Evolutionary conservation across 176 grass and related monocot species (phyloP), one percentile per base, ranked within the genome.

Genomic region (Musa acuminata): DNA sequence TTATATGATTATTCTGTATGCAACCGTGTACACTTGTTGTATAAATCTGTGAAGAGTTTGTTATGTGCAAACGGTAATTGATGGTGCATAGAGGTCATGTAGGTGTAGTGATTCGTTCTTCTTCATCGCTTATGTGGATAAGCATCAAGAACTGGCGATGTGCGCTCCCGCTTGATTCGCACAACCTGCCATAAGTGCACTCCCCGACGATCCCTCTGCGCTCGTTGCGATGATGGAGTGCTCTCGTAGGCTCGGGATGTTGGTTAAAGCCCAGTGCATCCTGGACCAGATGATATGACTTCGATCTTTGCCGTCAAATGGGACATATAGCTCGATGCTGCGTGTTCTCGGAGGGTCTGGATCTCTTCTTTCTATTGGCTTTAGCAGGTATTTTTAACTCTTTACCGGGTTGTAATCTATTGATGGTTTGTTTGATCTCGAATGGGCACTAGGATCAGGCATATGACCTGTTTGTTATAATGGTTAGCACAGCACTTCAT

Each of bases 271-370:
- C 49, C 57, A 58, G 23, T n/a, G 51, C 26, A 16, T 23, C 13
- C 26, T 79, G 77, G 52, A 70, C 23, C 64, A 79, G n/a, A 27
- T 49, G 64, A 79, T 69, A 26, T 57, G 70, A 79, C n/a, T 58
- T 55, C 62, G 64, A 23, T 69, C 16, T 57, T 69, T 55, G 50
- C 76, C 76, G 6, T 78, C 64, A 0, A 23, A 69, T 13, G n/a
- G 52, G 65, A 69, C 77, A 12, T 70, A 79, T 9, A 20, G 17
- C 14, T 8, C 62, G 11, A 50, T 78, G 62, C 50, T 78, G 22
- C 62, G 23, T 78, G 53, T 71, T 29, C 9, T 70, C 24, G 65
- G 77, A 79, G 77, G 77, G 64, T 78, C 22, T 49, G 26, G 77
- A 70, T 9, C 51, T 71, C 65, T 79, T 58, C n/a, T 11, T 49